Conservation (phyloP, 2,329 filamentous ascomycete species). For the Arthrobotrys entomopaga region DNA sequence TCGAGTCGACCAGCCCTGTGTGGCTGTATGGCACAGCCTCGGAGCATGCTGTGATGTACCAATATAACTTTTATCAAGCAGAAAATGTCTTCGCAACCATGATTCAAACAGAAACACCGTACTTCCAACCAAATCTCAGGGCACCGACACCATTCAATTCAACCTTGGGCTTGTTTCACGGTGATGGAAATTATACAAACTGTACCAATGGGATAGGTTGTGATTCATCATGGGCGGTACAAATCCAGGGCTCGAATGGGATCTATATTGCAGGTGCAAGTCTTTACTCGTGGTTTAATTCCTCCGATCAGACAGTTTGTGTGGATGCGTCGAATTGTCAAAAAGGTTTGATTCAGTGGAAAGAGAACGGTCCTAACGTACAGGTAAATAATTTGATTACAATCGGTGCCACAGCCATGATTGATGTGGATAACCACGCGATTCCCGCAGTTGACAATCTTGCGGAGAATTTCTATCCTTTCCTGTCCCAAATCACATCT, state of each 20-base stretch:
- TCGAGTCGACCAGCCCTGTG: conserved; percentile 59
- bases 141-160: conserved; percentile 38
- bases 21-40: conserved; percentile 65
- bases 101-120: conserved; percentile 66
- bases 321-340: conserved; percentile 16
- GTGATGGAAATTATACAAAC: conserved; percentile 49
- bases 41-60: conserved; percentile 76
- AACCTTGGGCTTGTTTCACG: conserved; percentile 62
- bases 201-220: conserved; percentile 31
- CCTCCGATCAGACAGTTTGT: conserved; percentile 5
- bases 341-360: neutral
- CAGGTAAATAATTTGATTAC: conserved; percentile 27
- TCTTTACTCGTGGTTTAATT: conserved; percentile 28
- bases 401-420: conserved; percentile 21
- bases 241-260: conserved; percentile 55
- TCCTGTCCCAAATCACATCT: conserved; percentile 19
- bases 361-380: conserved; percentile 1
- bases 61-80: conserved; percentile 73
- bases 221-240: conserved; percentile 58
- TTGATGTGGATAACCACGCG: neutral
- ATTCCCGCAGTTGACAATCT: neutral
- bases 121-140: conserved; percentile 55
- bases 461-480: conserved; percentile 9
- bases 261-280: conserved; percentile 50
- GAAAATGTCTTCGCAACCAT: conserved; percentile 69